These are phyloP conservation scores for Mikania micrantha DNA, from an alignment of 129 eudicot species.

Conservation along the genomic window DNA sequence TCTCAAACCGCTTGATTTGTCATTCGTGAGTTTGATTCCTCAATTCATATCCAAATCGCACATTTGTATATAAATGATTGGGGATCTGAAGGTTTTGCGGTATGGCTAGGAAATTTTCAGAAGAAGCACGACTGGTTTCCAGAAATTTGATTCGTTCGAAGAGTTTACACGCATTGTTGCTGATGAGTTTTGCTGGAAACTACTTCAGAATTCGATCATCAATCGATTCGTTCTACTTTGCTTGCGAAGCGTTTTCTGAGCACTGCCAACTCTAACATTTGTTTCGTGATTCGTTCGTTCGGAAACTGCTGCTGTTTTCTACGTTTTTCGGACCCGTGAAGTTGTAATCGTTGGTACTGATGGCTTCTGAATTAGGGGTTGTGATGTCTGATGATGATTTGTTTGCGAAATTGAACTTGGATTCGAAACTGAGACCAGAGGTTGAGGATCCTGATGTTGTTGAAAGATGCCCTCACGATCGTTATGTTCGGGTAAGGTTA, in stretches of 20 bases:
- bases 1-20: constrained; percentile 8
- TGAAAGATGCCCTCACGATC: not conserved
- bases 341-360: not conserved
- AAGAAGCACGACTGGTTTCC: not conserved
- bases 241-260: constrained; percentile 26
- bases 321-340: not conserved
- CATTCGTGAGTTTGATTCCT: not conserved
- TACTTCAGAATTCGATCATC: constrained; percentile 28
- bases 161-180: constrained; percentile 5
- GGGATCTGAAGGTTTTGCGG: constrained; percentile 24
- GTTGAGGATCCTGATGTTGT: not conserved
- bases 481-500: not conserved
- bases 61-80: constrained; percentile 12
- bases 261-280: constrained; percentile 11
- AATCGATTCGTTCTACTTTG: constrained; percentile 7
- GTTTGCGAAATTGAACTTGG: constrained; percentile 17
- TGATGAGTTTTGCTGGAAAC: constrained; percentile 26
- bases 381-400: constrained; percentile 3
- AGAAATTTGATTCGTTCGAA: constrained; percentile 14
- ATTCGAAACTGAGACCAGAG: not conserved
- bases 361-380: not conserved
- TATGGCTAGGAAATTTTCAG: constrained; percentile 14
- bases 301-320: not conserved
- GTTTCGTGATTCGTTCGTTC: not conserved
- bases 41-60: not conserved